Base-by-base conservation (phyloP, 2,329 filamentous ascomycete species). In the Epichloe baconii region DNA sequence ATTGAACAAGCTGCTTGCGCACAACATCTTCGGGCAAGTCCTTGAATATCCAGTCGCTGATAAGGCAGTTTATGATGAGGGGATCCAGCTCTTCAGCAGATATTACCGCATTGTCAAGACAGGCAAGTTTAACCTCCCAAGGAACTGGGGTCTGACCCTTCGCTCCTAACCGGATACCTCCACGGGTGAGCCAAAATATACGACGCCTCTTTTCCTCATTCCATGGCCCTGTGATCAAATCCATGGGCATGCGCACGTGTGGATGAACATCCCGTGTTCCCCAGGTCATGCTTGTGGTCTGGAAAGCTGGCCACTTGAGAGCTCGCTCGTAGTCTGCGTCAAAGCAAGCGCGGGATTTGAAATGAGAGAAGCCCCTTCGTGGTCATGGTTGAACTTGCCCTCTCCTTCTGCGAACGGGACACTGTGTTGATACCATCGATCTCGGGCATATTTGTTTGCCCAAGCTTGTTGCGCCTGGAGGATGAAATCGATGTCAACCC, bases 391-490 rank as follows among this genome's bases (percentile, higher is more conserved):
- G 3, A 46, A 47, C 17, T 52, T 43, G 37, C 53, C 21, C 1
- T 23, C 6, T 19, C 26, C 48, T 12, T 38, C 41, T 31, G 40
- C 35, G 36, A 53, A 19, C 3, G 52, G 56, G 45, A 59, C 34
- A 53, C 60, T 62, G 54, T 72, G 65, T 45, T 66, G 57, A 50
- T 66, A 69, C 53, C 60, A 60, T 12, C 64, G 61, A 38, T 59
- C 57, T 5, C 58, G 62, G 7, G 66, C 68, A 51, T 70, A 61
- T 44, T 59, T 66, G 23, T 69, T 66, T 44, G 68, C 67, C 72
- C 74, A 78, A 3, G 65, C 61, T 48, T 76, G 68, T 58, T 74
- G 70, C 11, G 74, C 74, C 44, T 71, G 65, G 3, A 76, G 65
- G 10, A 78, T 67, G 31, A 75, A 61, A 36, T 69, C 59, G n/a